These are phyloP conservation scores for Nakazawaea anatomiae DNA, from an alignment of 805 yeast species.

Conservation along the genomic window DNA sequence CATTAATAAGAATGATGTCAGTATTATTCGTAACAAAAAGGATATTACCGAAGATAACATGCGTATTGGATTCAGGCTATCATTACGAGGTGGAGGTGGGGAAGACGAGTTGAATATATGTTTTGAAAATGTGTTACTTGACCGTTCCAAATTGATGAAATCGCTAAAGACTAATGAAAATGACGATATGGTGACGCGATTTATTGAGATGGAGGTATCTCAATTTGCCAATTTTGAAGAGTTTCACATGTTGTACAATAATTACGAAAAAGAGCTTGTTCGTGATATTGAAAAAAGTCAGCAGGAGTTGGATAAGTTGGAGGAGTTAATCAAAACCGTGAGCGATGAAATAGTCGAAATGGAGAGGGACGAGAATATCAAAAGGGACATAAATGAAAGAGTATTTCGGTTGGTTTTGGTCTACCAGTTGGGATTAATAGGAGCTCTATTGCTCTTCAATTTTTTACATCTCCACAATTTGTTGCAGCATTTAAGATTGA, in stretches of 20 bases:
- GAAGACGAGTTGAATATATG: slow-evolving; percentile 5
- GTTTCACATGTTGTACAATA: slow-evolving; percentile 4
- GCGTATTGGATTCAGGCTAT: slow-evolving; percentile 3
- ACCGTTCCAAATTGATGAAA: slow-evolving; percentile 8
- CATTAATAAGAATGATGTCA: background rate
- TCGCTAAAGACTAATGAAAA: slow-evolving; percentile 4
- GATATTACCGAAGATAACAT: slow-evolving; percentile 1
- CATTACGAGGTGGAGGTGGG: background rate
- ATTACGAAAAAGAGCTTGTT: background rate
- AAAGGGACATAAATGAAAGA: slow-evolving; percentile 7
- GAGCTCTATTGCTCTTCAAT: background rate
- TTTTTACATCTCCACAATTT: background rate
- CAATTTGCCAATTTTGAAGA: slow-evolving; percentile 3
- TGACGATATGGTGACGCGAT: background rate
- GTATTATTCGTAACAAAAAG: slow-evolving; percentile 2
- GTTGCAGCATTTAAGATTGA: slow-evolving; percentile 1
- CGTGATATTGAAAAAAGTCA: background rate
- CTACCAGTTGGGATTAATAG: slow-evolving; percentile 1
- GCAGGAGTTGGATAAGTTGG: background rate
- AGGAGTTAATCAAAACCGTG: background rate
- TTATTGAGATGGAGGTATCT: background rate
- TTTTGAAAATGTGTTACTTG: slow-evolving; percentile 8
- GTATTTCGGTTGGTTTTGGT: slow-evolving; percentile 2
- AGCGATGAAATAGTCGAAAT: background rate
- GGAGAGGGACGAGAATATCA: slow-evolving; percentile 1